Base-by-base conservation (phyloP, 192 early-diverging fungal genomes). In the Coemansia reversa region DNA sequence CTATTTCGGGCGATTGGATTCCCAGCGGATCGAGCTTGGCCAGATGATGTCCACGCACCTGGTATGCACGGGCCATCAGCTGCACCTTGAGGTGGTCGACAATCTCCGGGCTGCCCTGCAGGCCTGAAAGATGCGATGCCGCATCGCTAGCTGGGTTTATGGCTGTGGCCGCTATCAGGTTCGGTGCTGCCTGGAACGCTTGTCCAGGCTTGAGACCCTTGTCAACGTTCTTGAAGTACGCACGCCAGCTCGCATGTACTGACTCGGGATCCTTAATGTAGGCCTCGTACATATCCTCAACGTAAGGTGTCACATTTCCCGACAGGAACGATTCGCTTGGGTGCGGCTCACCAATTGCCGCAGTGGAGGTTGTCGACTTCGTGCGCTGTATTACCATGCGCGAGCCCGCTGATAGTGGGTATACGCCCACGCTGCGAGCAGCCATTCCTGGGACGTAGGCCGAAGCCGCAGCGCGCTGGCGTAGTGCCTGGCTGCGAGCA, bases 41-140 rank as follows among this genome's bases (percentile, higher is more conserved):
- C 65, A 95, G 84, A 61, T 93, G 93, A 76, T 99, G 97, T 12
- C 97, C 97, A 72, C 95, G 91, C 54, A 92, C 92, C 82, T 97
- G 95, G 79, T 93, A 97, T 19, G 97, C 95, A 47, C 97, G 90
- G 11, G 93, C 92, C 56, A 99, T 71, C 27, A 98, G 86, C 85
- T 98, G 96, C 35, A 98, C 91, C 82, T 98, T 98, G 87, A 98
- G 90, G 79, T 97, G 93, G 81, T 99, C 95, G 84, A 92, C 87
- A 49, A 98, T 92, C 71, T 88, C 87, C 75, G 90, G 65, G 82
- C 82, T 63, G 58, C 91, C 85, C 68, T 78, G 58, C 63, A 82
- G 60, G 12, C 61, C 55, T 11, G 83, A 69, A 30, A 77, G 71
- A 53, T 79, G 66, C 54, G 76, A 68, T 33, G 72, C 70, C 24